Conservation (phyloP, 352 stramenopile species). For the Phytopythium mirpurense region DNA sequence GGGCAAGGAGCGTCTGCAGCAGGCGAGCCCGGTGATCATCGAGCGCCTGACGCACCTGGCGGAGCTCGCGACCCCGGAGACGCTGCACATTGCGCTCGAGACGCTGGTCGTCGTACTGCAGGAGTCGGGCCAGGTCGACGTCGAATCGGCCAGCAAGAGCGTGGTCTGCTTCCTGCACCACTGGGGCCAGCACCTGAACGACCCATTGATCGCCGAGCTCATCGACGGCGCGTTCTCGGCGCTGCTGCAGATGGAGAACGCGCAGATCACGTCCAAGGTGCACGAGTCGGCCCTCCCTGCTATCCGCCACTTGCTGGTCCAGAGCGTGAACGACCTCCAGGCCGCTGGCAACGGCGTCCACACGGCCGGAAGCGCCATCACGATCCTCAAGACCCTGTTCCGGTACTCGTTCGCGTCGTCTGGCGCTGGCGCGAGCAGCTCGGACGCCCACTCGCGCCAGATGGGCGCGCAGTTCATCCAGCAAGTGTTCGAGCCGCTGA, state of each 20-base stretch:
- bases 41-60: slow-evolving; percentile 55
- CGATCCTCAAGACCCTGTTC: slow-evolving; percentile 68
- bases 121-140: slow-evolving; percentile 31
- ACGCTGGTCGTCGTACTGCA: slow-evolving; percentile 72
- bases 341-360: slow-evolving; percentile 48
- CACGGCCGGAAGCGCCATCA: slow-evolving; percentile 60
- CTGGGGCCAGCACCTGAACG: slow-evolving; percentile 67
- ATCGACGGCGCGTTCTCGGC: slow-evolving; percentile 64
- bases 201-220: slow-evolving; percentile 68
- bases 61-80: slow-evolving; percentile 57
- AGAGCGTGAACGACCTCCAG: slow-evolving; percentile 42
- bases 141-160: slow-evolving; percentile 37
- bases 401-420: slow-evolving; percentile 59
- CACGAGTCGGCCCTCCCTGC: slow-evolving; percentile 65
- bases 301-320: slow-evolving; percentile 48
- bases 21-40: slow-evolving; percentile 43
- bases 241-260: slow-evolving; percentile 58
- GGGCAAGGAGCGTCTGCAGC: slow-evolving; percentile 50
- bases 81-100: slow-evolving; percentile 72
- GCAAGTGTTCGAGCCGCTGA: slow-evolving; percentile 65
- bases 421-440: slow-evolving; percentile 6
- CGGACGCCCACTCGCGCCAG: slow-evolving; percentile 29
- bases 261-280: slow-evolving; percentile 46
- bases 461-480: slow-evolving; percentile 65
- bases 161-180: slow-evolving; percentile 60